A percentile compares a stretch with the other conserved stretches of the same genome.
phyloP scores from a whole-genome alignment of 345 rosid species.

The Pugionium cornutum region DNA sequence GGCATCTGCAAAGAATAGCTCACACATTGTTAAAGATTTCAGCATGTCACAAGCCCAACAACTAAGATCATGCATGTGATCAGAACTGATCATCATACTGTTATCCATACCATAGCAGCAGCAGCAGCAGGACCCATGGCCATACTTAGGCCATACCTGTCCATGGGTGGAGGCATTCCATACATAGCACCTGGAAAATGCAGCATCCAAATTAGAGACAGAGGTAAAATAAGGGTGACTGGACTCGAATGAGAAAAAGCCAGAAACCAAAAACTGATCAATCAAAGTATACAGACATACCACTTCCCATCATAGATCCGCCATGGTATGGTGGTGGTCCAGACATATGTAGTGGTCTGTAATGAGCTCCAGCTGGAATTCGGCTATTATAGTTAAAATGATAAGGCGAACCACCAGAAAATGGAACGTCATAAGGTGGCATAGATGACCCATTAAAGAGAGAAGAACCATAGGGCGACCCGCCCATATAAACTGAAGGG shows the following conservation, averaged over 20 bases:
- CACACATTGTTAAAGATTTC: constrained; percentile 22
- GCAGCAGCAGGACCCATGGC: constrained; percentile 79
- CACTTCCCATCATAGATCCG: constrained; percentile 86
- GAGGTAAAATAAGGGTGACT: not conserved
- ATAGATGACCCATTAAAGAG: constrained; percentile 74
- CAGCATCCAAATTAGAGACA: constrained; percentile 23
- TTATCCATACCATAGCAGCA: constrained; percentile 68
- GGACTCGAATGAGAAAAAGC: constrained; percentile 5
- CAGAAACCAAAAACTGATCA: constrained; percentile 11
- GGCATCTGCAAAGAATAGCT: constrained; percentile 59
- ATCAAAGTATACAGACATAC: constrained; percentile 35
- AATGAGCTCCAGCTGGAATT: constrained; percentile 80
- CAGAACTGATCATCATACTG: constrained; percentile 16
- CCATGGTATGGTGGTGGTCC: constrained; percentile 84
- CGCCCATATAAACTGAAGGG: constrained; percentile 82
- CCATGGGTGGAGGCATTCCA: constrained; percentile 86
- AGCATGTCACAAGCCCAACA: constrained; percentile 12
- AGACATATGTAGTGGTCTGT: constrained; percentile 75
- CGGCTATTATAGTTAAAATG: constrained; percentile 77
- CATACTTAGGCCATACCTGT: constrained; percentile 83
- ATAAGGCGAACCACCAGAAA: constrained; percentile 90
- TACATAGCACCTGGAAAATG: constrained; percentile 69
- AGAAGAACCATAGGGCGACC: constrained; percentile 91
- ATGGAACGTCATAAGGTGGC: constrained; percentile 87
- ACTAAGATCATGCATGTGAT: constrained; percentile 24